phyloP scores from a whole-genome alignment of 352 stramenopile genomes.

The Pythium phragmitis region DNA sequence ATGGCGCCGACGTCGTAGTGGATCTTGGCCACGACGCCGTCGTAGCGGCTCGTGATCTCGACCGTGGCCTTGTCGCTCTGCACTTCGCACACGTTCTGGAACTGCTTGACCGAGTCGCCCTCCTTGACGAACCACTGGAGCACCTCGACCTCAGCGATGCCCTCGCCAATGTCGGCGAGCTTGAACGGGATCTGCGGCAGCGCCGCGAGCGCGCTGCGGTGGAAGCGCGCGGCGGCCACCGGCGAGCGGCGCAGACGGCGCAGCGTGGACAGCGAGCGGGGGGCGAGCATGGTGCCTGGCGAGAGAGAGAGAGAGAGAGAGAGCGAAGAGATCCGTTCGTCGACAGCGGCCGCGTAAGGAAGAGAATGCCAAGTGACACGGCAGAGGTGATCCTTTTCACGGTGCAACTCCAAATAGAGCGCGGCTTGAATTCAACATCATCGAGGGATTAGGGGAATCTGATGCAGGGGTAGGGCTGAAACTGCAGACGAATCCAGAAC shows the following conservation, averaged over 20 bases:
- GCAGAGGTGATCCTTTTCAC: background rate
- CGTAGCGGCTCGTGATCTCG: conserved; percentile 97
- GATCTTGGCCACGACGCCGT: conserved; percentile 92
- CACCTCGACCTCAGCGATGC: conserved; percentile 98
- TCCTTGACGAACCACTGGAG: conserved; percentile 97
- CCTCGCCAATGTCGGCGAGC: conserved; percentile 97
- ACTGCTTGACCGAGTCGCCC: conserved; percentile 91
- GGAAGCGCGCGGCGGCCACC: conserved; percentile 31
- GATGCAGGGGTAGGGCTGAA: conserved; percentile 21
- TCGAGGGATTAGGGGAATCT: conserved; percentile 23
- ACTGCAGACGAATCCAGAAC: conserved; percentile 19
- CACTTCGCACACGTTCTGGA: conserved; percentile 98
- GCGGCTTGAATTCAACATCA: conserved; percentile 22
- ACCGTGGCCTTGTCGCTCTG: conserved; percentile 93
- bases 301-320: background rate
- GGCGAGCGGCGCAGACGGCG: conserved; percentile 8
- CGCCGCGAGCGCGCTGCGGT: conserved; percentile 37
- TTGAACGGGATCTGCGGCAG: conserved; percentile 88
- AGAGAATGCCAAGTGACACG: conserved; percentile 20
- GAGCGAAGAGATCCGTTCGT: conserved; percentile 3
- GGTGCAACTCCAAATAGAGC: conserved; percentile 24
- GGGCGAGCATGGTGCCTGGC: conserved; percentile 16
- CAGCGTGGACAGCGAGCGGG: conserved; percentile 12
- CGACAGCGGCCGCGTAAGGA: conserved; percentile 5
- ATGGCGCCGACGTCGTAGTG: conserved; percentile 95